Base-by-base conservation (phyloP, 2,329 filamentous ascomycete genomes). In the Beauveria australis region DNA sequence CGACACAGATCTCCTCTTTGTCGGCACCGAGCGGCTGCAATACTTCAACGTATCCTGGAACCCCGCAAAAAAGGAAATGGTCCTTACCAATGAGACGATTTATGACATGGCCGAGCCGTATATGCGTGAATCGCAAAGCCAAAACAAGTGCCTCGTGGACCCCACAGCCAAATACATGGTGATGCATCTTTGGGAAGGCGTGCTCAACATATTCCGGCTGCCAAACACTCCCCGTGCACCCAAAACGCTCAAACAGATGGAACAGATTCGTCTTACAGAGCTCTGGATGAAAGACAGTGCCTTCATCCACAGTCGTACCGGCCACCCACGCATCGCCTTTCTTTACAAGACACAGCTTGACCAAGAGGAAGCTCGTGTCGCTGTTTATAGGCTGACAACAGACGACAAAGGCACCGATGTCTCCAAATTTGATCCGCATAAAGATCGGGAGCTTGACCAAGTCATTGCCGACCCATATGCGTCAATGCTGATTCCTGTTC, bases 41-140 rank as follows among this genome's bases (percentile, higher is more conserved):
- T 97, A 96, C 76, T 96, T 97, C 73, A 96, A 91, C 1, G 74
- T 96, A 22, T 86, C 82, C 18, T 99, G 94, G 92, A 86, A 97
- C 67, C 69, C 80, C 0, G 73, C 81, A 70, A 77, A 69, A 5
- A 74, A 74, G 22, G 72, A 77, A 61, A 72, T 88, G 2, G 78
- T 82, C 9, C 83, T 80, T 0, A 70, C 81, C 24, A 76, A 81
- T 66, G 76, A 80, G 68, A 67, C 75, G 1, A 81, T 83, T 46
- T 74, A 78, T 46, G 84, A 88, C 63, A 68, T 75, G 1, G 76
- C 81, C 37, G 83, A 87, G 67, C 80, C 77, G 43, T 80, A 85
- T 63, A 83, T 87, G 81, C 79, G 91, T 57, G 89, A 95, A 69
- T 88, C 89, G 8, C 89, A 93, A 72, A 92, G 89, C 62, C 88